Evolutionary conservation across 148 eudicot species (phyloP), one percentile per base, ranked within the genome.

Genomic region (Nepenthes gracilis): DNA sequence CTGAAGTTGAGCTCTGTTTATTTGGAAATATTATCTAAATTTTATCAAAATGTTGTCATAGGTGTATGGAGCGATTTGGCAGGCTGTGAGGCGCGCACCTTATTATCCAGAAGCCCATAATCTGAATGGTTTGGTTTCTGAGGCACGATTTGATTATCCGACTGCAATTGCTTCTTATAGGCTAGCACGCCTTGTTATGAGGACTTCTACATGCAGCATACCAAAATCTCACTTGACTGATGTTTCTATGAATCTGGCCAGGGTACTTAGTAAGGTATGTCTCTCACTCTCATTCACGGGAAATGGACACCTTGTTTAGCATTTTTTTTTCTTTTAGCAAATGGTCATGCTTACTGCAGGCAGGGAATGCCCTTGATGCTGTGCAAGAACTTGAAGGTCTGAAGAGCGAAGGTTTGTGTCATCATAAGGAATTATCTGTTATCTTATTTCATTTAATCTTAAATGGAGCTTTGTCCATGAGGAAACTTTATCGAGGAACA

Each of bases 71-170:
- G 91, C 95, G 75, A 78, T 86, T 66, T 82, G 72, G 55, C 99
- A 88, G 79, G 99, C 99, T 55, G 75, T 88, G 72, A 89, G 77
- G 66, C 95, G 77, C 10, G 89, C 94, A 54, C 99, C 99, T 43
- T 79, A 72, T 40, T 80, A 81, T 75, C 87, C 99, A 35, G 96
- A 93, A 70, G 72, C 84, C 55, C 94, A 93, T 77, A 88, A 93
- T 78, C 66, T 93, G 63, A 78, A 75, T 67, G 99, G 96, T 49
- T 75, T 93, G 69, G 81, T 88, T 58, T 86, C 68, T 49, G 99
- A 93, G 81, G 88, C 89, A 47, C 79, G 84, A 33, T 43, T 60
- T 58, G 87, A 88, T 77, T 84, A 81, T 80, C 72, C 75, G 51
- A 70, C 92, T 66, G 96, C 99, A 64, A 71, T 78, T 62, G 53